These are phyloP conservation scores for Tulasnella sp. DNA, from an alignment of 768 basidiomycete species.

Conservation along the genomic window DNA sequence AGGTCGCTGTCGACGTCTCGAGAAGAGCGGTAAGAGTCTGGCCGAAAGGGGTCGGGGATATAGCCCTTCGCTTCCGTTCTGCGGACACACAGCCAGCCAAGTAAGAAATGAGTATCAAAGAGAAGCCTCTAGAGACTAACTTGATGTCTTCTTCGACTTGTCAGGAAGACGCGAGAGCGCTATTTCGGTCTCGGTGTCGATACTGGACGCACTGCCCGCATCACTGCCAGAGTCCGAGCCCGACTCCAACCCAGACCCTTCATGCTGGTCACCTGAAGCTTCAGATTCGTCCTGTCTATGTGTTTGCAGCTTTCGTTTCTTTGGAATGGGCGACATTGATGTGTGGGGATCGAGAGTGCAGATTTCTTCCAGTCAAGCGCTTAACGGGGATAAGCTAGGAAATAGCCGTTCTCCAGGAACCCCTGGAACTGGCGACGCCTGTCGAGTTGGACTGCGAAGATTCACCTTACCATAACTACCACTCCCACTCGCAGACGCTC, in stretches of 20 bases:
- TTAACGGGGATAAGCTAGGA: not conserved
- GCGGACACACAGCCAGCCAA: not conserved
- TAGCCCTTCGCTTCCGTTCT: conserved; percentile 76
- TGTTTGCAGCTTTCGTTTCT: conserved; percentile 48
- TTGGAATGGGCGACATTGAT: conserved; percentile 49
- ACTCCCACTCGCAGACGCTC: conserved; percentile 10
- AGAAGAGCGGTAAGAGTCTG: conserved; percentile 68
- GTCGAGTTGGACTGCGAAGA: conserved; percentile 17
- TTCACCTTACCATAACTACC: conserved; percentile 9
- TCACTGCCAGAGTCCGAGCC: conserved; percentile 31
- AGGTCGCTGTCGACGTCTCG: conserved; percentile 64
- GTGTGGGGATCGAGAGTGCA: conserved; percentile 4
- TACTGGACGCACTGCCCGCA: conserved; percentile 34
- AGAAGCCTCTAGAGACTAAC: not conserved
- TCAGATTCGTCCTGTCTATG: conserved; percentile 24
- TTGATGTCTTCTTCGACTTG: conserved; percentile 76
- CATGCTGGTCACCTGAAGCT: conserved; percentile 30
- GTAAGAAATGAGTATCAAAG: not conserved
- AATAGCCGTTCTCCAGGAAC: conserved; percentile 10
- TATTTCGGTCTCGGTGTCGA: conserved; percentile 65
- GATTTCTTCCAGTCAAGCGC: conserved; percentile 19
- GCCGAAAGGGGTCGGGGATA: conserved; percentile 69
- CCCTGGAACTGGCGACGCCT: conserved; percentile 14
- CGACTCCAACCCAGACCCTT: conserved; percentile 29
- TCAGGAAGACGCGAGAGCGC: conserved; percentile 46